Evolutionary conservation across 768 basidiomycete species (phyloP), one percentile per base, ranked within the genome.

Genomic region (Suillus variegatus): DNA sequence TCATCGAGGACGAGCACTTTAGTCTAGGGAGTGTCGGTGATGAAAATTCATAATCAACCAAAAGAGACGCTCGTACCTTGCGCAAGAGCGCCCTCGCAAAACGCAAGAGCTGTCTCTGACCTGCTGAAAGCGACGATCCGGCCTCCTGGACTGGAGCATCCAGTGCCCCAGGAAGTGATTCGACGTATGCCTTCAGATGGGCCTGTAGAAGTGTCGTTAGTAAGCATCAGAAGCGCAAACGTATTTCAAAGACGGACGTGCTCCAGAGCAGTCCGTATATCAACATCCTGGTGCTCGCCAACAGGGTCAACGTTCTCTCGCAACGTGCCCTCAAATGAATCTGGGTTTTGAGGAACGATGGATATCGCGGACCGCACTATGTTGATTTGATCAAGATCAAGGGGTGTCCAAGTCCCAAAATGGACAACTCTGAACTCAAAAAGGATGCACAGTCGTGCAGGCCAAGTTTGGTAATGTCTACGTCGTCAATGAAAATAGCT

Each of bases 1-100:
- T 98, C 96, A 72, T 97, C 96, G n/a, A 98, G 81, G 1, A 97
- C 92, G 7, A 98, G 81, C 44, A 97, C 90, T 76, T 90, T 95
- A 20, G 92, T 88, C 86, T 91, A 65, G 61, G 41, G 41, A 56
- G 55, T 4, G 12, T 49, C 9, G 1, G 2, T 16, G 8, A 12
- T n/a, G 28, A 18, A 25, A 52, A 7, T 28, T 66, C 25, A 12
- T n/a, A 9, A 28, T 35, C 0, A 6, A 46, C n/a, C 4, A 35
- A 0, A 16, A 3, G 6, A 49, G 28, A 58, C 25, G 2, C 3
- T 61, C 75, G 57, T 69, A 87, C 89, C 81, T 93, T 91, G 63
- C 91, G 83, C 64, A 97, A 77, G 49, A 96, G 75, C 0, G 95
- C 95, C 61, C 95, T 79, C 1, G 95, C 92, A 72, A 97, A 95